phyloP scores from a whole-genome alignment of 176 grass and related monocot species.

The Avena atlantica region DNA sequence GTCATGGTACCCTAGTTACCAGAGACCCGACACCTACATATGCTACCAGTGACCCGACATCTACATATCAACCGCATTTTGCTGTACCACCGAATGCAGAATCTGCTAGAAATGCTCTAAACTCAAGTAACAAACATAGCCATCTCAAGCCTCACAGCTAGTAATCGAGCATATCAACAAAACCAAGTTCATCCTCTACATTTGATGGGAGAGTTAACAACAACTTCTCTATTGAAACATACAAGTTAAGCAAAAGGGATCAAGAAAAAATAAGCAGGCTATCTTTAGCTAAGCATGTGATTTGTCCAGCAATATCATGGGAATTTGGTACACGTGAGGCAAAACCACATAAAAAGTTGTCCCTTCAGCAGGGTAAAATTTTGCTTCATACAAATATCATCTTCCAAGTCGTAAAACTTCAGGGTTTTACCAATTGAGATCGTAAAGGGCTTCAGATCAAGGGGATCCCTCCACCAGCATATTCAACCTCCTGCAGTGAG shows the following conservation, averaged over 20 bases:
- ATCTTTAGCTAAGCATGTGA: conserved; percentile 40
- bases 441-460: conserved; percentile 39
- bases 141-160: conserved; percentile 6
- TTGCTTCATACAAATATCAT: conserved; percentile 31
- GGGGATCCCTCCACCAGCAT: conserved; percentile 71
- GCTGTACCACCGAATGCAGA: too few relatives aligned
- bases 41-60: too few relatives aligned
- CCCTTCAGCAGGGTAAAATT: conserved; percentile 38
- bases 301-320: conserved; percentile 2
- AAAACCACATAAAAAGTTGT: conserved; percentile 41
- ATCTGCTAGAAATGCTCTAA: too few relatives aligned
- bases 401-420: conserved; percentile 29
- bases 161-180: neutral
- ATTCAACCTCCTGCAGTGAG: conserved; percentile 87
- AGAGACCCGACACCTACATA: too few relatives aligned
- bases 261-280: neutral
- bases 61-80: too few relatives aligned
- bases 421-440: conserved; percentile 4
- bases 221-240: neutral
- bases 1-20: too few relatives aligned
- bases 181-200: neutral
- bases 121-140: neutral
- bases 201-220: conserved; percentile 9
- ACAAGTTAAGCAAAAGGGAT: neutral
- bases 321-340: conserved; percentile 23